phyloP scores from a whole-genome alignment of 2,329 filamentous ascomycete genomes.

The Acrocalymma vagum region DNA sequence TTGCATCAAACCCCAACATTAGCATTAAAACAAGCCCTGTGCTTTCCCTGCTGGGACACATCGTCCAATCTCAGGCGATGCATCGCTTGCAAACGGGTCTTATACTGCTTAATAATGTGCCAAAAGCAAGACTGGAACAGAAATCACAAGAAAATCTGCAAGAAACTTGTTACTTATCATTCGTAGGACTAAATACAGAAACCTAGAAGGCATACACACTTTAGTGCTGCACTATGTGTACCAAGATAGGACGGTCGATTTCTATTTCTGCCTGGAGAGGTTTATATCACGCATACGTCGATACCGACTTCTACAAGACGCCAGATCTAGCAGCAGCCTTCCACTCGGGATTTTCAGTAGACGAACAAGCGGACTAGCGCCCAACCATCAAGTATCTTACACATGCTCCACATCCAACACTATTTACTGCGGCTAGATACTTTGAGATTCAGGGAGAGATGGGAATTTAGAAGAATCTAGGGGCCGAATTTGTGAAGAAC shows the following conservation, averaged over 20 bases:
- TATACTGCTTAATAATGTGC: no score
- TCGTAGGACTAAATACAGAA: no score
- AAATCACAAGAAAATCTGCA: no score
- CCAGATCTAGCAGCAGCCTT: constrained; percentile 12
- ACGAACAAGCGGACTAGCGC: constrained; percentile 8
- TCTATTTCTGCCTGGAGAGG: constrained; percentile 5
- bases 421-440: constrained; percentile 10
- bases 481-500: constrained; percentile 9
- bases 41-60: no score
- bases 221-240: constrained; percentile 8
- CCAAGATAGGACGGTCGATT: constrained; percentile 5
- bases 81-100: no score
- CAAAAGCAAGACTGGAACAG: no score
- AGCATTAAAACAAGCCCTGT: no score
- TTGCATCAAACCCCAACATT: no score
- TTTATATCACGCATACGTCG: constrained; percentile 10
- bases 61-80: no score
- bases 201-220: no score
- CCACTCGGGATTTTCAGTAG: constrained; percentile 6
- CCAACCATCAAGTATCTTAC: constrained; percentile 12
- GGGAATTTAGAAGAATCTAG: constrained; percentile 8
- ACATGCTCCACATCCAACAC: constrained; percentile 9
- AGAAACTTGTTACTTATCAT: no score
- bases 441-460: constrained; percentile 11
- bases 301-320: constrained; percentile 7